Evolutionary conservation across 805 yeast species (phyloP).

Genomic region (Candida schatavii): DNA sequence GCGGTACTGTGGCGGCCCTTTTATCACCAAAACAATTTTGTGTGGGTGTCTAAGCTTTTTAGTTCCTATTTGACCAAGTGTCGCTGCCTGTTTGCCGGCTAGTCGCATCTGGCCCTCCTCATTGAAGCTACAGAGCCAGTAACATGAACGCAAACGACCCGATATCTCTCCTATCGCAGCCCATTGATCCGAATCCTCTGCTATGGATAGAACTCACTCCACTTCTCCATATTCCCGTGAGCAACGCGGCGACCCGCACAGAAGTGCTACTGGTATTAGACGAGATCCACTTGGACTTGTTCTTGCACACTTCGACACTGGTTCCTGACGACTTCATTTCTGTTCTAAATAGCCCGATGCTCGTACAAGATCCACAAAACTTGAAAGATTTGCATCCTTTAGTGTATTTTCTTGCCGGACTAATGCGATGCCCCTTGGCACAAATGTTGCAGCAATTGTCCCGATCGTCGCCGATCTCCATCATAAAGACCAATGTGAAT

Average conservation of each 20-base stretch:
- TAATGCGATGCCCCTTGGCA: not conserved
- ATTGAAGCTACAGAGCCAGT: too few relatives aligned
- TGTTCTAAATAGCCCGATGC: not conserved
- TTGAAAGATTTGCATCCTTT: not conserved
- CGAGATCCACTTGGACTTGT: not conserved
- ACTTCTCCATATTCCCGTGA: not conserved
- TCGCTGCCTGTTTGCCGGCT: too few relatives aligned
- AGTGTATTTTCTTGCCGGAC: not conserved
- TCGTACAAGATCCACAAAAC: not conserved
- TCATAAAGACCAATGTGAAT: not conserved
- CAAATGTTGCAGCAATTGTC: not conserved
- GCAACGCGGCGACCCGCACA: not conserved
- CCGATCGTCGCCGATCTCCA: not conserved
- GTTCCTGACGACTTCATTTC: not conserved
- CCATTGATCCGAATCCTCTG: too few relatives aligned
- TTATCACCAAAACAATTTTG: too few relatives aligned
- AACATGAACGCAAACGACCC: too few relatives aligned
- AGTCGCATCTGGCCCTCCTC: too few relatives aligned
- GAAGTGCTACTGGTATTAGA: not conserved
- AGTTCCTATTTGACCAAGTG: too few relatives aligned
- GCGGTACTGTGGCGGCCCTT: too few relatives aligned
- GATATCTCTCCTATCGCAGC: too few relatives aligned
- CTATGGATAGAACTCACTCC: constrained; percentile 3
- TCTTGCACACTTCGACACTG: not conserved
- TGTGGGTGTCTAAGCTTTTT: too few relatives aligned